A percentile compares a stretch with the other conserved stretches of the same genome.
These are phyloP conservation scores for Copromyces sp. DNA, from an alignment of 495 filamentous ascomycete species.

Conservation along the genomic window DNA sequence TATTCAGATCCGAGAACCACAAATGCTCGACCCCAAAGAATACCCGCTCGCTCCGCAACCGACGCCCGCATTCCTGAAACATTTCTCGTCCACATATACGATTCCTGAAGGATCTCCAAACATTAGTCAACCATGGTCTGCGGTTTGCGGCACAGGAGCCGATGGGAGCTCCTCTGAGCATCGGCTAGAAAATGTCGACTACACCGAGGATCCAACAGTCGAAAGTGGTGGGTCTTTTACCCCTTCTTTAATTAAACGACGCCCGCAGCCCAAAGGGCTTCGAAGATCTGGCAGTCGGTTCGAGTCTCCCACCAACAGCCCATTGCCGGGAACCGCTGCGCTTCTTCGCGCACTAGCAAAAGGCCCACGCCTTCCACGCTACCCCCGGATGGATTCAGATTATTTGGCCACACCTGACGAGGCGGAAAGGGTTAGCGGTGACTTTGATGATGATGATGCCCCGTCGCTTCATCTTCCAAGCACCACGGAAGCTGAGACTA, in stretches of 20 bases:
- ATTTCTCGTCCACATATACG: not conserved
- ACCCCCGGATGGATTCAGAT: slow-evolving; percentile 3
- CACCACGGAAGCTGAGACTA: slow-evolving; percentile 27
- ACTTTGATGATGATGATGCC: slow-evolving; percentile 17
- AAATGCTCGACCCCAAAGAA: slow-evolving; percentile 72
- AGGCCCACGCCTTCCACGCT: slow-evolving; percentile 11
- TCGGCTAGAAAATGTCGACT: not conserved
- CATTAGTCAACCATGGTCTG: slow-evolving; percentile 51
- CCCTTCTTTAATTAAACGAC: not conserved
- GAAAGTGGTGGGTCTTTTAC: not conserved
- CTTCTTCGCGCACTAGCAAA: slow-evolving; percentile 28
- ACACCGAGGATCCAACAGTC: not conserved
- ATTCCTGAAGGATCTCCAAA: slow-evolving; percentile 24
- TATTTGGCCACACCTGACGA: slow-evolving; percentile 41
- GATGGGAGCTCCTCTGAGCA: not conserved
- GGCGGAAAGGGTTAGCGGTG: slow-evolving; percentile 23
- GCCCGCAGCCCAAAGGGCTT: slow-evolving; percentile 3
- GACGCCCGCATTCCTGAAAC: slow-evolving; percentile 19
- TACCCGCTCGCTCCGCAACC: slow-evolving; percentile 79
- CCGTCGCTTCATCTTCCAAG: slow-evolving; percentile 20
- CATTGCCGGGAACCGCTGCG: slow-evolving; percentile 12
- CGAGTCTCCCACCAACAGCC: slow-evolving; percentile 26
- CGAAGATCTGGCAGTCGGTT: slow-evolving; percentile 17
- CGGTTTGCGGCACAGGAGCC: slow-evolving; percentile 38
- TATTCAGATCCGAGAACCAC: slow-evolving; percentile 64